Percentiles rank a stretch among this genome's conserved stretches.
These are phyloP conservation scores for Mallotus repandus DNA, from an alignment of 441 rosid species.

Conservation along the genomic window DNA sequence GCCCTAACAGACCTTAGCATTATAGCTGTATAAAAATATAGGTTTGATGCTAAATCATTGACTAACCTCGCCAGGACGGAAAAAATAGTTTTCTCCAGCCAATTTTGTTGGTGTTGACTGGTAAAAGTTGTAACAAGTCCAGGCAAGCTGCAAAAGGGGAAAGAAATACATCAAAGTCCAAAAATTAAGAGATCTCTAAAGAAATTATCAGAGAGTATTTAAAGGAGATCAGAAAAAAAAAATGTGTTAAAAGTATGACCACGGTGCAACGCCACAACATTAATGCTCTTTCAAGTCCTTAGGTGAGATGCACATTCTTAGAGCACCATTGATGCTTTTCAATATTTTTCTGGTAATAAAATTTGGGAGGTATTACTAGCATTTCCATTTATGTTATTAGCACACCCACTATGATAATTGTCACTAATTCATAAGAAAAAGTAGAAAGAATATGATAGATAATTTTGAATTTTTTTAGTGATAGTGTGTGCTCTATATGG, in stretches of 20 bases:
- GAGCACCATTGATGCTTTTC: background rate
- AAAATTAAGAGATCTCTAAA: background rate
- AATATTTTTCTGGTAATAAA: background rate
- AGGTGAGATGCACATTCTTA: background rate
- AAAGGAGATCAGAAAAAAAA: background rate
- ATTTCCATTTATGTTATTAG: no score
- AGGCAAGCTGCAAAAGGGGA: conserved; percentile 65
- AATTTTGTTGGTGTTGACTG: conserved; percentile 87
- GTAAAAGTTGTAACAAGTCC: conserved; percentile 97
- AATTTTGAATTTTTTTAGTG: no score
- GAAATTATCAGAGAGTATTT: no score
- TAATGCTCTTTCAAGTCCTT: background rate
- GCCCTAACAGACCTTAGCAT: background rate
- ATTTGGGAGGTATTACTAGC: no score
- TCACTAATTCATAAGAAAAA: no score
- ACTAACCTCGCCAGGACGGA: conserved; percentile 67
- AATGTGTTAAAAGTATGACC: background rate
- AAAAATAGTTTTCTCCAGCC: conserved; percentile 96
- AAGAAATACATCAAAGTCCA: conserved; percentile 9
- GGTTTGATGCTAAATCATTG: background rate
- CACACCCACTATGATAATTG: no score
- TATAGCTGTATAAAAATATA: background rate
- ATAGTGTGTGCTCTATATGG: no score
- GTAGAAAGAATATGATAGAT: no score
- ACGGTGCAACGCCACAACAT: background rate